Evolutionary conservation across 768 basidiomycete species (phyloP).

Genomic region (Suillus spraguei): DNA sequence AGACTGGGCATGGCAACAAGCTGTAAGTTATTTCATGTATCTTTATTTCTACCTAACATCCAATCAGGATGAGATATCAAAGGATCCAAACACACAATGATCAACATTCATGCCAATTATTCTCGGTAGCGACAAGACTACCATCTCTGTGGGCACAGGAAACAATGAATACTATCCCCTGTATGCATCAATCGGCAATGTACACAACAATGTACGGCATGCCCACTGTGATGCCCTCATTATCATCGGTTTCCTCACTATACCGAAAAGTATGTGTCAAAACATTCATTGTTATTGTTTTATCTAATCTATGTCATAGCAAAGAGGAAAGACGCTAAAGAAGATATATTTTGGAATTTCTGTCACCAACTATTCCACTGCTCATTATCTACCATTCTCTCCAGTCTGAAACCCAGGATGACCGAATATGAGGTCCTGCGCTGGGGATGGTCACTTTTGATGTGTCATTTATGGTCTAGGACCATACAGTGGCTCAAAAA

Average conservation of each 20-base stretch:
- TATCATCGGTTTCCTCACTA: constrained; percentile 32
- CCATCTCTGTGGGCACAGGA: constrained; percentile 14
- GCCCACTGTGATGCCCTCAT: constrained; percentile 14
- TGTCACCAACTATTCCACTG: constrained; percentile 10
- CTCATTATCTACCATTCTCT: too few relatives aligned
- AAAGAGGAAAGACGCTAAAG: constrained; percentile 15
- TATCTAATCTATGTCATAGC: background rate
- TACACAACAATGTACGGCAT: constrained; percentile 11
- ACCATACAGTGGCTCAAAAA: too few relatives aligned
- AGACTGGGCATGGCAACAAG: constrained; percentile 17
- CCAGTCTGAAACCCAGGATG: too few relatives aligned
- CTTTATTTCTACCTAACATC: background rate
- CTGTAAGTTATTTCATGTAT: constrained; percentile 1
- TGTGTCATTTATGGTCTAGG: too few relatives aligned
- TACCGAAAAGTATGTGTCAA: constrained; percentile 30
- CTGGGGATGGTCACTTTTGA: too few relatives aligned
- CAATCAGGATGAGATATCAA: background rate
- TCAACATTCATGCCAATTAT: constrained; percentile 15
- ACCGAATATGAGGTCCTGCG: too few relatives aligned
- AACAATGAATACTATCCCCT: constrained; percentile 17
- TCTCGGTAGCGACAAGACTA: constrained; percentile 18
- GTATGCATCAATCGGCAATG: constrained; percentile 17
- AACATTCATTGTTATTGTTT: background rate
- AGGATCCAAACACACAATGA: constrained; percentile 12
- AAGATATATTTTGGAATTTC: constrained; percentile 31